phyloP scores from a whole-genome alignment of 306 rosid genomes.

The Hylodesmum podocarpum region DNA sequence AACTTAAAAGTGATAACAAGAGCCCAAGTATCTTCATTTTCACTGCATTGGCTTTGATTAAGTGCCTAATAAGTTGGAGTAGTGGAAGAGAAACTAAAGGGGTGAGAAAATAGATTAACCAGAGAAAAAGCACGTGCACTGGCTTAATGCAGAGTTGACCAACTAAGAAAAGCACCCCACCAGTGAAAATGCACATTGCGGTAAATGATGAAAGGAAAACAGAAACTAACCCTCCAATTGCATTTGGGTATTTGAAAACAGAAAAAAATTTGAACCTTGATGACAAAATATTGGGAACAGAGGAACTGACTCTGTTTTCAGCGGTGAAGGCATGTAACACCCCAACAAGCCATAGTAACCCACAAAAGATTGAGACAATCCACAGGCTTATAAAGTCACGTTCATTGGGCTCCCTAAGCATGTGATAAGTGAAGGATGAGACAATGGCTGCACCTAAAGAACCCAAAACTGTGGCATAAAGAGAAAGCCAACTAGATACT shows the following conservation, averaged over 20 bases:
- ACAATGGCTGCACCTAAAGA: conserved; percentile 52
- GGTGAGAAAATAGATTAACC: conserved; percentile 68
- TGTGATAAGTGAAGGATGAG: conserved; percentile 62
- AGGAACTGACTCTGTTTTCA: conserved; percentile 26
- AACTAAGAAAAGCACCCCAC: conserved; percentile 54
- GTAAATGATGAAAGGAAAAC: conserved; percentile 60
- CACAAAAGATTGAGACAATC: conserved; percentile 80
- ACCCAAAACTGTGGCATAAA: conserved; percentile 49
- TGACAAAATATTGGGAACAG: not conserved
- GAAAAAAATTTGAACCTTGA: conserved; percentile 39
- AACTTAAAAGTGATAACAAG: conserved; percentile 41
- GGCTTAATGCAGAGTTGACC: conserved; percentile 70
- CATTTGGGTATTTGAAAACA: conserved; percentile 56
- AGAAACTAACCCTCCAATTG: conserved; percentile 48
- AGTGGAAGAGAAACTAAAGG: conserved; percentile 65
- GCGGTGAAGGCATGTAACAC: conserved; percentile 50
- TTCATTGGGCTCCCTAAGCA: conserved; percentile 52
- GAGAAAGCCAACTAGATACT: conserved; percentile 50
- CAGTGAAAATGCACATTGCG: conserved; percentile 66
- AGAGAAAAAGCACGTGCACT: conserved; percentile 49
- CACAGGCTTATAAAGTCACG: conserved; percentile 51
- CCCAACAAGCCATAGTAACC: conserved; percentile 70
- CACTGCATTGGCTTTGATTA: conserved; percentile 41
- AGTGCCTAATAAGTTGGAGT: conserved; percentile 51
- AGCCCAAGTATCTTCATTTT: conserved; percentile 78